Evolutionary conservation across 2,329 filamentous ascomycete species (phyloP).

Genomic region (Coniosporium tulheliwenetii): DNA sequence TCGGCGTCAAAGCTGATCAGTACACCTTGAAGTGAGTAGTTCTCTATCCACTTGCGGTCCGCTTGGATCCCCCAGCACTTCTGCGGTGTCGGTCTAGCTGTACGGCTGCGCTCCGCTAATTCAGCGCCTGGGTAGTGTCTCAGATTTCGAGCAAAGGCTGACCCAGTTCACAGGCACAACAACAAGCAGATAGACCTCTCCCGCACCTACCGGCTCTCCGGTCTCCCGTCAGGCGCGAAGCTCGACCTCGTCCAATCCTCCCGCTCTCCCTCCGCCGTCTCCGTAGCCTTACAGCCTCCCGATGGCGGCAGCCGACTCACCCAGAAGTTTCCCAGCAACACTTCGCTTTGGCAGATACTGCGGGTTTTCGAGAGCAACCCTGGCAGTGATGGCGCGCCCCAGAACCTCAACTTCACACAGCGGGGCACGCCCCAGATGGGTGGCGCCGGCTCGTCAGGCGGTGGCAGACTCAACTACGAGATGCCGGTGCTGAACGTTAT

Average conservation of each 20-base stretch:
- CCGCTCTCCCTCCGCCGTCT: slow-evolving; percentile 70
- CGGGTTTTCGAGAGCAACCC: slow-evolving; percentile 75
- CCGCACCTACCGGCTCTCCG: slow-evolving; percentile 66
- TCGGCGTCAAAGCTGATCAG: slow-evolving; percentile 55
- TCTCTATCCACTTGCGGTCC: background rate
- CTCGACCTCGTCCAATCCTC: slow-evolving; percentile 82
- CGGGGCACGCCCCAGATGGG: slow-evolving; percentile 53
- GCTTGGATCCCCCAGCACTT: too few species aligned
- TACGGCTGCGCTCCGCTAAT: background rate
- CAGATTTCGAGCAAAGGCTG: background rate
- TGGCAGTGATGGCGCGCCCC: slow-evolving; percentile 28
- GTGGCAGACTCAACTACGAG: slow-evolving; percentile 74
- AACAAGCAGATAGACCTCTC: slow-evolving; percentile 79
- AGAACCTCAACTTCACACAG: slow-evolving; percentile 65
- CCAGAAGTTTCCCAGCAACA: slow-evolving; percentile 78
- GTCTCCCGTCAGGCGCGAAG: slow-evolving; percentile 72
- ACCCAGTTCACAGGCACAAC: slow-evolving; percentile 45
- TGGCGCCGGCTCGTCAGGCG: slow-evolving; percentile 35
- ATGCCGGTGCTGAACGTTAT: slow-evolving; percentile 72
- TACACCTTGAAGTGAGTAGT: slow-evolving; percentile 62
- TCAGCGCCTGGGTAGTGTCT: slow-evolving; percentile 3
- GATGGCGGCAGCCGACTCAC: slow-evolving; percentile 58
- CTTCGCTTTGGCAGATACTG: slow-evolving; percentile 76
- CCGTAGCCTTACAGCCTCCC: slow-evolving; percentile 76
- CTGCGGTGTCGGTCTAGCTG: too few species aligned